These are phyloP conservation scores for Thielaviopsis ethacetica DNA, from an alignment of 2,329 filamentous ascomycete genomes.

Conservation along the genomic window DNA sequence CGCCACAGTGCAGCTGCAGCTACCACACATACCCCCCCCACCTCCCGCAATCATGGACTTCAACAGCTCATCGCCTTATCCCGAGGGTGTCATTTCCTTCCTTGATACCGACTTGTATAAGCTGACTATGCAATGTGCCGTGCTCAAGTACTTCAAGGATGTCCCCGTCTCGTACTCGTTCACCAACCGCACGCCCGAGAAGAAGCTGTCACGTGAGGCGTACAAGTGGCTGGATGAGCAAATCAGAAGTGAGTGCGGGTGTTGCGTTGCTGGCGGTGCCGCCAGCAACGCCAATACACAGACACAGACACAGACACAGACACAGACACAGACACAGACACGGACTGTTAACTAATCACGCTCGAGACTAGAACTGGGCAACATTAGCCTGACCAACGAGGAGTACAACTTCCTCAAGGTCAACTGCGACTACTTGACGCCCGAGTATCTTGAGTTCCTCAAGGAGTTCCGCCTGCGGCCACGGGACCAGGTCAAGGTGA, in stretches of 20 bases:
- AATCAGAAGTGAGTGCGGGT: conserved; percentile 46
- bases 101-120: conserved; percentile 84
- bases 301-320: too few species aligned
- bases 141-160: conserved; percentile 80
- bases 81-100: conserved; percentile 67
- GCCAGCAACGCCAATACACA: too few species aligned
- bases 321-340: too few species aligned
- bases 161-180: conserved; percentile 77
- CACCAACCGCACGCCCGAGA: conserved; percentile 87
- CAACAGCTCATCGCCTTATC: conserved; percentile 48
- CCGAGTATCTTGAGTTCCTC: conserved; percentile 67
- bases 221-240: conserved; percentile 77
- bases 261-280: too few species aligned
- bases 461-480: conserved; percentile 68
- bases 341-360: neutral
- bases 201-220: conserved; percentile 71
- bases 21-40: neutral
- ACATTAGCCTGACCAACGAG: conserved; percentile 61
- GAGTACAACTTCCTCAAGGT: conserved; percentile 65
- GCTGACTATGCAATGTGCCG: conserved; percentile 95
- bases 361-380: conserved; percentile 52
- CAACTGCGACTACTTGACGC: conserved; percentile 64
- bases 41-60: conserved; percentile 37
- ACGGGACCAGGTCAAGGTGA: conserved; percentile 58
- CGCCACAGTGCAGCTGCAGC: too few species aligned